phyloP scores from a whole-genome alignment of 805 yeast species.

The Yueomyces sp. region DNA sequence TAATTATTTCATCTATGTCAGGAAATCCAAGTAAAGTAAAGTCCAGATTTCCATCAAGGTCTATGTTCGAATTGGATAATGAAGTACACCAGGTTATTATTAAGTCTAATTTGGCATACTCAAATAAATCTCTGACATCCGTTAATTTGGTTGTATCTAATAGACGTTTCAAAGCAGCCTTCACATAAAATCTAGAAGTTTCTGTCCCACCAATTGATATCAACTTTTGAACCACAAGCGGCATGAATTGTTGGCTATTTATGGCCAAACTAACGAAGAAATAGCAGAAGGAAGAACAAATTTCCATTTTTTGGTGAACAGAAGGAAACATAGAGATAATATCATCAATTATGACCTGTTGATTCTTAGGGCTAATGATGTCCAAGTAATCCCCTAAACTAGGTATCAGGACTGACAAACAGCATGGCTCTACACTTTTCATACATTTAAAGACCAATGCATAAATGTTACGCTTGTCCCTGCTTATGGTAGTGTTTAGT shows the following conservation, averaged over 20 bases:
- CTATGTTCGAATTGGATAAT: background rate
- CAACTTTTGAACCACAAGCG: background rate
- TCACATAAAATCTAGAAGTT: background rate
- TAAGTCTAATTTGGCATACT: background rate
- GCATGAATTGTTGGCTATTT: background rate
- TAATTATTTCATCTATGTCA: background rate
- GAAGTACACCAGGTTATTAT: background rate
- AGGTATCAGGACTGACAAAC: slow-evolving; percentile 2
- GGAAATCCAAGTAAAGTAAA: background rate
- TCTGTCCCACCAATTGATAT: too few species aligned
- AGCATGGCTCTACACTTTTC: slow-evolving; percentile 5
- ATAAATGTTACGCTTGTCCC: slow-evolving; percentile 19
- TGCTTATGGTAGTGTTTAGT: slow-evolving; percentile 8
- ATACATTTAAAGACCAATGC: slow-evolving; percentile 10
- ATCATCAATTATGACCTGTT: slow-evolving; percentile 16
- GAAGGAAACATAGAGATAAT: slow-evolving; percentile 11
- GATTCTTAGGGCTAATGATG: slow-evolving; percentile 15
- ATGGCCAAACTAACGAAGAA: slow-evolving; percentile 9
- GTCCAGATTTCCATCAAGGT: background rate
- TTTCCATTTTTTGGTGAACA: slow-evolving; percentile 17
- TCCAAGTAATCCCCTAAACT: slow-evolving; percentile 10
- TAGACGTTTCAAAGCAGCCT: background rate
- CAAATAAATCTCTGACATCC: background rate
- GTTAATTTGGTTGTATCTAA: background rate
- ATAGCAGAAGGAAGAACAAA: slow-evolving; percentile 14